phyloP scores from a whole-genome alignment of 495 filamentous ascomycete species.

The Talaromyces ruber region DNA sequence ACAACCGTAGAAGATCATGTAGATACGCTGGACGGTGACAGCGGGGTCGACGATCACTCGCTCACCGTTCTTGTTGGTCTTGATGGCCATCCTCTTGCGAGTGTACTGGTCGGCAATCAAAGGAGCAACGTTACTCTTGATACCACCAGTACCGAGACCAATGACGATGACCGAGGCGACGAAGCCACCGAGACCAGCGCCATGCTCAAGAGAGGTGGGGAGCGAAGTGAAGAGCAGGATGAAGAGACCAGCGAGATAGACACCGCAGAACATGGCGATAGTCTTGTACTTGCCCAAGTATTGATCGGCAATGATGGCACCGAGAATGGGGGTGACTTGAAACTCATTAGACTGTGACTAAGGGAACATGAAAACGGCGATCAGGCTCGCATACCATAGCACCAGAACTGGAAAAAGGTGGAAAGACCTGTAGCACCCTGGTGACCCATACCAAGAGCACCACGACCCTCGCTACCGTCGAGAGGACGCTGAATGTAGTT shows the following conservation, averaged over 20 bases:
- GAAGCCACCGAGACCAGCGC: constrained; percentile 41
- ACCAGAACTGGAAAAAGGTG: constrained; percentile 59
- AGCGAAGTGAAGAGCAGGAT: constrained; percentile 42
- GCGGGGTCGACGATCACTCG: constrained; percentile 67
- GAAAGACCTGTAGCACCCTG: constrained; percentile 50
- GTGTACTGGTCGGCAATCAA: constrained; percentile 70
- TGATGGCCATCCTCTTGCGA: constrained; percentile 50
- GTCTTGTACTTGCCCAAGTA: constrained; percentile 64
- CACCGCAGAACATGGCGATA: constrained; percentile 47
- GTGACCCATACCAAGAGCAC: constrained; percentile 46
- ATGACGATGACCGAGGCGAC: constrained; percentile 38
- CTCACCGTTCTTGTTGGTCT: constrained; percentile 52
- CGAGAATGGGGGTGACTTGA: constrained; percentile 44
- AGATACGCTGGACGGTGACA: constrained; percentile 66
- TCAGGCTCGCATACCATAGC: constrained; percentile 32
- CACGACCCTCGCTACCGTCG: constrained; percentile 38
- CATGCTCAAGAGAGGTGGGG: constrained; percentile 32
- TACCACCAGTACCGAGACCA: constrained; percentile 53
- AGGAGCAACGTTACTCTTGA: constrained; percentile 62
- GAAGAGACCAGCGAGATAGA: constrained; percentile 39
- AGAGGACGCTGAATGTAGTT: constrained; percentile 49
- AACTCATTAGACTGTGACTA: constrained; percentile 1
- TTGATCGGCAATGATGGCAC: constrained; percentile 55
- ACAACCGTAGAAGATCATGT: constrained; percentile 66
- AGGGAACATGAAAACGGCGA: no score